phyloP scores from a whole-genome alignment of 1,284 basidiomycete genomes.

The Ustilago nuda region DNA sequence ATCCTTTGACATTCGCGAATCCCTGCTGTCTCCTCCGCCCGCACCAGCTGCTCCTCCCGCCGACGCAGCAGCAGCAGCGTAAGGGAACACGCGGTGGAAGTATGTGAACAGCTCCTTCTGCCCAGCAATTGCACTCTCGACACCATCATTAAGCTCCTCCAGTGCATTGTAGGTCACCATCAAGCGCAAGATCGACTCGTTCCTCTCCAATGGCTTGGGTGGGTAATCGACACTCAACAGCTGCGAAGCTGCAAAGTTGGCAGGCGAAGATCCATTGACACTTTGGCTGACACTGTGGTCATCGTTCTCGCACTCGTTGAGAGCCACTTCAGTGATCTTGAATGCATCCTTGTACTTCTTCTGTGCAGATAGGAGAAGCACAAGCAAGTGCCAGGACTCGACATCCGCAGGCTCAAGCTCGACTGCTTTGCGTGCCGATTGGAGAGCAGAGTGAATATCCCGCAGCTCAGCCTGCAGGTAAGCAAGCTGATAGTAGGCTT shows the following conservation, averaged over 20 bases:
- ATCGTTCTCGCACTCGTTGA: constrained; percentile 62
- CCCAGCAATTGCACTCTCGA: constrained; percentile 82
- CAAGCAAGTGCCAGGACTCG: constrained; percentile 91
- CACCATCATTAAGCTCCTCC: constrained; percentile 84
- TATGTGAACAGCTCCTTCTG: constrained; percentile 90
- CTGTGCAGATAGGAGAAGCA: constrained; percentile 80
- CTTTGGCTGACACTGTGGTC: constrained; percentile 70
- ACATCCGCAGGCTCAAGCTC: constrained; percentile 80
- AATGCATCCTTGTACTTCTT: constrained; percentile 85
- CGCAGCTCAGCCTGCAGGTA: constrained; percentile 75
- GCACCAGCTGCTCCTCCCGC: constrained; percentile 15
- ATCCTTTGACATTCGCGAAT: constrained; percentile 24
- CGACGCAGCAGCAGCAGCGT: constrained; percentile 40
- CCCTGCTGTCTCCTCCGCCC: constrained; percentile 1
- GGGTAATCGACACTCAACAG: constrained; percentile 73
- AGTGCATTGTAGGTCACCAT: constrained; percentile 87
- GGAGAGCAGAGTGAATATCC: constrained; percentile 78
- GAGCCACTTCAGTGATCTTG: constrained; percentile 79
- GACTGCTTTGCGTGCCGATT: constrained; percentile 78
- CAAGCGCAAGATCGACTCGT: constrained; percentile 84
- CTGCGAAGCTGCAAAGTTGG: constrained; percentile 56
- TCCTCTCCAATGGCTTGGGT: constrained; percentile 76
- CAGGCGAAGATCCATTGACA: constrained; percentile 59
- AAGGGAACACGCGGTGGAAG: constrained; percentile 71
- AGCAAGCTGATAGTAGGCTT: constrained; percentile 74